Percentiles rank a stretch among this genome's conserved stretches.
Evolutionary conservation across 139 green algal genomes (phyloP).

Genomic region (Pseudopediastrum boryanum): DNA sequence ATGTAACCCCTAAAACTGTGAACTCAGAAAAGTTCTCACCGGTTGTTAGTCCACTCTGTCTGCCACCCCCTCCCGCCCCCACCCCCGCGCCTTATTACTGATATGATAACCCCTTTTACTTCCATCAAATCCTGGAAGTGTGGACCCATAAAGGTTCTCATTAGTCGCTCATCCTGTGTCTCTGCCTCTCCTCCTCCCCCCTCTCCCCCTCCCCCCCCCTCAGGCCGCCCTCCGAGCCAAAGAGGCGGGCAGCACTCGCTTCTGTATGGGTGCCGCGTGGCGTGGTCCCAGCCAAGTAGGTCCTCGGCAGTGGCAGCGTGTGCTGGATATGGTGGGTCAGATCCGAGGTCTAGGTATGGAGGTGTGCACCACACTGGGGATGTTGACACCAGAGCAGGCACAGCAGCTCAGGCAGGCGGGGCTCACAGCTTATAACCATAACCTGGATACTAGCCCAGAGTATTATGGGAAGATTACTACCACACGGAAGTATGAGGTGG

Average conservation of each 20-base stretch:
- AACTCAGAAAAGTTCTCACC: too few species aligned
- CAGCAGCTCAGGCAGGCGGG: constrained; percentile 86
- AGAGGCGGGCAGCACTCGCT: constrained; percentile 93
- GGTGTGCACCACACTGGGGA: constrained; percentile 87
- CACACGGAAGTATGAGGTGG: constrained; percentile 93
- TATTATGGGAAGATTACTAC: constrained; percentile 94
- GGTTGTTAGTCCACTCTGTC: too few species aligned
- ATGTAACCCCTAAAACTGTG: too few species aligned
- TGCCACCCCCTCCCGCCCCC: too few species aligned
- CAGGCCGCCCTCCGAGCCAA: constrained; percentile 86
- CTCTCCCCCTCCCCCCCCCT: neutral
- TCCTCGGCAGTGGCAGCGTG: constrained; percentile 83
- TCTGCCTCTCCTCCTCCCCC: neutral
- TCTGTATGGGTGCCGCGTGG: constrained; percentile 99
- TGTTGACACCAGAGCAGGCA: constrained; percentile 86
- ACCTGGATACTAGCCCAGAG: constrained; percentile 97
- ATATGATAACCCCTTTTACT: too few species aligned
- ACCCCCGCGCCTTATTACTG: too few species aligned
- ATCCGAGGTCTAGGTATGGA: constrained; percentile 88
- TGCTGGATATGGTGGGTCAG: constrained; percentile 90
- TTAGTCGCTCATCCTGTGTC: too few species aligned
- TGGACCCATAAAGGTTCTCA: too few species aligned
- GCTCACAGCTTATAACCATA: constrained; percentile 99
- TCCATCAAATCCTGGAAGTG: too few species aligned
- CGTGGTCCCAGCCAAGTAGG: constrained; percentile 87